Conservation (phyloP, 176 grass and related monocot genomes). For the Puccinellia tenuiflora region DNA sequence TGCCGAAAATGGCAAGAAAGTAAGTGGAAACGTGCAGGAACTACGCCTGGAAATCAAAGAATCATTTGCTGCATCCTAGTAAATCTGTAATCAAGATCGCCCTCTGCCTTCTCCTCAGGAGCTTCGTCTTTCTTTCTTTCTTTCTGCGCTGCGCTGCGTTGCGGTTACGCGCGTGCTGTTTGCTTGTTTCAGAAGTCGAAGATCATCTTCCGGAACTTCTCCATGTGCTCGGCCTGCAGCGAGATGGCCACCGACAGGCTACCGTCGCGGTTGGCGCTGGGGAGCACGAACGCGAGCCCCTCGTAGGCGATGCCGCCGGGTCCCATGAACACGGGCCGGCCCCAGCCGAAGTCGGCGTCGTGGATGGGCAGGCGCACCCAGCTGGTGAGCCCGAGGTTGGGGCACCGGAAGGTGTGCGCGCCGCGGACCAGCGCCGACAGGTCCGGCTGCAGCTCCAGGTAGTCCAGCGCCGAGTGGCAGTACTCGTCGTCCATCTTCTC, state of each 20-base stretch:
- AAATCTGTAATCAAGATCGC: not conserved
- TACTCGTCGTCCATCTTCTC: slow-evolving; percentile 68
- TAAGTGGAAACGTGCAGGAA: slow-evolving; percentile 15
- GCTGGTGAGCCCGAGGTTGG: slow-evolving; percentile 91
- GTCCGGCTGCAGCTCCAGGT: slow-evolving; percentile 78
- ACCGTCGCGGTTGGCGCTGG: slow-evolving; percentile 67
- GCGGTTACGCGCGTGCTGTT: not conserved
- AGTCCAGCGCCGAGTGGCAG: slow-evolving; percentile 83
- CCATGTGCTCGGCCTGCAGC: slow-evolving; percentile 87
- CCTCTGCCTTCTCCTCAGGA: not conserved
- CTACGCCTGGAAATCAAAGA: slow-evolving; percentile 36
- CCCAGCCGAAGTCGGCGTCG: slow-evolving; percentile 93
- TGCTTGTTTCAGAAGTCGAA: slow-evolving; percentile 48
- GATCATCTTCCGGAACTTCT: slow-evolving; percentile 75
- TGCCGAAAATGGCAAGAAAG: not conserved
- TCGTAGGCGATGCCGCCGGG: slow-evolving; percentile 90
- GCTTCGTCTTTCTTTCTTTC: not conserved
- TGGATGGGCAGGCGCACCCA: slow-evolving; percentile 90
- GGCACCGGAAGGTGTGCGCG: slow-evolving; percentile 85
- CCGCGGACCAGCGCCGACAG: slow-evolving; percentile 74
- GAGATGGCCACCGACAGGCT: slow-evolving; percentile 91
- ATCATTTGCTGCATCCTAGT: slow-evolving; percentile 32
- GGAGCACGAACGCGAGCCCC: slow-evolving; percentile 82
- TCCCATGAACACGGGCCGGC: slow-evolving; percentile 85
- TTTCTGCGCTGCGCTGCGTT: too few relatives aligned